Percentiles rank a stretch among this genome's conserved stretches.
Conservation (phyloP, 176 grass and related monocot genomes). For the Coix lacrymajobi region DNA sequence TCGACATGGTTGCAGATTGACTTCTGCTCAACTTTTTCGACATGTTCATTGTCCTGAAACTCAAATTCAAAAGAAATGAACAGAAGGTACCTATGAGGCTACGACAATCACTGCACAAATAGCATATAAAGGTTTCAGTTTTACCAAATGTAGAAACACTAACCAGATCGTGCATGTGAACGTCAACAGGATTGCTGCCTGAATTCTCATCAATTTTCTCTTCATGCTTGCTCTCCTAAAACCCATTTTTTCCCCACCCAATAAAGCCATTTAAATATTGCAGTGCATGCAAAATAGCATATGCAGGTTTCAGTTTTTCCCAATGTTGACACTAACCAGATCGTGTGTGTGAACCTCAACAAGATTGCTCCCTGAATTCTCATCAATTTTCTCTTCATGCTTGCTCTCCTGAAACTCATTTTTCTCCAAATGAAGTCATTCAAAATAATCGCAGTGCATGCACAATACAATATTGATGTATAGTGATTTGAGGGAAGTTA, state of each 20-base stretch:
- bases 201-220: neutral
- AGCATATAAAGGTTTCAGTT: neutral
- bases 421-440: neutral
- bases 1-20: neutral
- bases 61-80: neutral
- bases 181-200: neutral
- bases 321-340: neutral
- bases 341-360: neutral
- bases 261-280: neutral
- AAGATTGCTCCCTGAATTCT: neutral
- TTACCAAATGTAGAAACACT: neutral
- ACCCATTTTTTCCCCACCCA: neutral
- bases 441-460: neutral
- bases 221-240: neutral
- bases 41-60: neutral
- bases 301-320: neutral
- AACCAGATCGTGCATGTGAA: neutral
- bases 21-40: neutral
- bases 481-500: neutral
- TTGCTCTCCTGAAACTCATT: neutral
- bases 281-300: neutral
- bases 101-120: neutral
- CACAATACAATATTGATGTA: neutral
- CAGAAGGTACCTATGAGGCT: neutral
- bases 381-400: neutral